phyloP scores from a whole-genome alignment of 306 rosid species.

The Lathyrus oleraceus region DNA sequence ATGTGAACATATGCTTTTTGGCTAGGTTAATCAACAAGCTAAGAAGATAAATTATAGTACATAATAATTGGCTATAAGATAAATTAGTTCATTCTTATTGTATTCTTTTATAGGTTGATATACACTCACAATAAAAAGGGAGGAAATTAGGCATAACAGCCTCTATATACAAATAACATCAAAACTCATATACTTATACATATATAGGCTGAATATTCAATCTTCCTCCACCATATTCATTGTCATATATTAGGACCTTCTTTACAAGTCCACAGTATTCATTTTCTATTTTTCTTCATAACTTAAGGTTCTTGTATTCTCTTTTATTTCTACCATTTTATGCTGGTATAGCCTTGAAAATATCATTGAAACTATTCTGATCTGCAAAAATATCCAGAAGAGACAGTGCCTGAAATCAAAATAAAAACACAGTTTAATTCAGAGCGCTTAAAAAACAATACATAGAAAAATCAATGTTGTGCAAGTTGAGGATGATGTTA shows the following conservation, averaged over 20 bases:
- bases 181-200: slow-evolving; percentile 22
- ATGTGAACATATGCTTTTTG: no score
- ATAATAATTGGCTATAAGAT: not conserved
- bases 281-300: slow-evolving; percentile 15
- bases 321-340: slow-evolving; percentile 32
- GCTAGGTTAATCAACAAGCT: no score
- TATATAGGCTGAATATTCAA: slow-evolving; percentile 27
- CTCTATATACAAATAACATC: slow-evolving; percentile 37
- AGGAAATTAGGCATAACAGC: slow-evolving; percentile 38
- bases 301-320: slow-evolving; percentile 20
- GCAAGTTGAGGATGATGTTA: slow-evolving; percentile 22
- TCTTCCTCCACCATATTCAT: slow-evolving; percentile 22
- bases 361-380: slow-evolving; percentile 48
- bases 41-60: not conserved
- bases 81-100: slow-evolving; percentile 21
- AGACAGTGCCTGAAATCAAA: slow-evolving; percentile 71
- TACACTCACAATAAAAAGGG: slow-evolving; percentile 24
- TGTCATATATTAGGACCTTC: slow-evolving; percentile 20
- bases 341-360: slow-evolving; percentile 45
- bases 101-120: slow-evolving; percentile 23
- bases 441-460: not conserved
- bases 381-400: slow-evolving; percentile 81
- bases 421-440: slow-evolving; percentile 22
- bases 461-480: not conserved
- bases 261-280: slow-evolving; percentile 8